Percentiles rank a stretch among this genome's conserved stretches.
phyloP scores from a whole-genome alignment of 495 filamentous ascomycete species.

The Mytilinidion resinicola region DNA sequence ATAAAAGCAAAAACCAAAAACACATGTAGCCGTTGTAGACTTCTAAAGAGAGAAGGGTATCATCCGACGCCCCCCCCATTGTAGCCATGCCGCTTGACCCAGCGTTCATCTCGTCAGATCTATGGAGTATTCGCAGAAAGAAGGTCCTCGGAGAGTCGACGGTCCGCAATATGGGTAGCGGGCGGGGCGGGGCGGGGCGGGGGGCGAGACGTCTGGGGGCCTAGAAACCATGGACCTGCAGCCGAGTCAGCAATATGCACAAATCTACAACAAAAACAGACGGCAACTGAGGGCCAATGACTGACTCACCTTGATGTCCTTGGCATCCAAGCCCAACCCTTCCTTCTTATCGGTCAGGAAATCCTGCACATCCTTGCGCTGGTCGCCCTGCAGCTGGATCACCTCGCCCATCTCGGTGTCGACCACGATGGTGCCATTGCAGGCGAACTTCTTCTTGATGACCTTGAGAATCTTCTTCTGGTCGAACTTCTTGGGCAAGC shows the following conservation, averaged over 20 bases:
- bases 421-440: constrained; percentile 99
- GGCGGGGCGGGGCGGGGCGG: constrained; percentile 28
- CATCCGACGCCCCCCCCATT: constrained; percentile 6
- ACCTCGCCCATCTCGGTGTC: constrained; percentile 98
- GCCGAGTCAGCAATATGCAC: constrained; percentile 1
- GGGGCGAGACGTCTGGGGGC: constrained; percentile 21
- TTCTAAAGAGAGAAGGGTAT: constrained; percentile 10
- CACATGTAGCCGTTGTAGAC: constrained; percentile 5
- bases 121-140: background rate
- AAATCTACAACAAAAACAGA: background rate
- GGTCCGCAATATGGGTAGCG: constrained; percentile 10
- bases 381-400: constrained; percentile 98
- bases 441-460: constrained; percentile 99
- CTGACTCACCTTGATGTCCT: constrained; percentile 83
- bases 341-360: constrained; percentile 94
- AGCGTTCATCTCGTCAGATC: background rate
- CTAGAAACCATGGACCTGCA: constrained; percentile 73
- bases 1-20: constrained; percentile 4
- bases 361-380: constrained; percentile 96
- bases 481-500: constrained; percentile 95
- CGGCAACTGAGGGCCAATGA: too few species aligned
- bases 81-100: constrained; percentile 1
- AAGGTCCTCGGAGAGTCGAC: background rate
- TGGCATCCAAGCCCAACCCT: constrained; percentile 82
- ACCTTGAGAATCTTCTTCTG: constrained; percentile 99